Percentiles rank a stretch among this genome's conserved stretches.
phyloP scores from a whole-genome alignment of 495 filamentous ascomycete genomes.

The Jackrogersella multiformis region DNA sequence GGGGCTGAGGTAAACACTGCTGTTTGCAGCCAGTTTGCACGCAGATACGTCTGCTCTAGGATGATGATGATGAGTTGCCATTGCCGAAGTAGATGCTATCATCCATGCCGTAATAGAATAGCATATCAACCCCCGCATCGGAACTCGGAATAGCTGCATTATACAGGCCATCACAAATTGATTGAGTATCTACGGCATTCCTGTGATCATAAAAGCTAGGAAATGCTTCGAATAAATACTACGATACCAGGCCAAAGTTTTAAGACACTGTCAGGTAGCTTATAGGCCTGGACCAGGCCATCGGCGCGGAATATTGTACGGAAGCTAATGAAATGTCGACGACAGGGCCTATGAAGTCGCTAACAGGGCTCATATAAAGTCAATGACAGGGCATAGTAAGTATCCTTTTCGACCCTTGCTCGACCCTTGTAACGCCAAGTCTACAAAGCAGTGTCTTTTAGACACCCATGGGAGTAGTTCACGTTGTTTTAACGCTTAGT shows the following conservation, averaged over 20 bases:
- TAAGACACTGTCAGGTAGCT: no score
- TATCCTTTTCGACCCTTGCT: no score
- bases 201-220: not conserved
- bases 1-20: conserved; percentile 37
- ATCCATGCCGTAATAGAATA: not conserved
- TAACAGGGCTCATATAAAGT: no score
- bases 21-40: conserved; percentile 38
- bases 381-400: no score
- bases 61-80: not conserved
- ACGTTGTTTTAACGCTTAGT: not conserved
- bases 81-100: not conserved
- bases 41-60: conserved; percentile 36
- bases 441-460: no score
- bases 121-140: not conserved
- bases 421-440: no score
- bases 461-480: not conserved
- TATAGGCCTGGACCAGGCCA: no score
- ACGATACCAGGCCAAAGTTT: no score
- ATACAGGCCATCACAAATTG: not conserved
- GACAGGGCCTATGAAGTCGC: no score
- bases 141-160: not conserved
- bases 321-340: no score
- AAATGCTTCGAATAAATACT: not conserved
- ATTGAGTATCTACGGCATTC: not conserved
- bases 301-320: no score